Base-by-base conservation (phyloP, 257 asterid species). In the Solanum sejunctum region DNA sequence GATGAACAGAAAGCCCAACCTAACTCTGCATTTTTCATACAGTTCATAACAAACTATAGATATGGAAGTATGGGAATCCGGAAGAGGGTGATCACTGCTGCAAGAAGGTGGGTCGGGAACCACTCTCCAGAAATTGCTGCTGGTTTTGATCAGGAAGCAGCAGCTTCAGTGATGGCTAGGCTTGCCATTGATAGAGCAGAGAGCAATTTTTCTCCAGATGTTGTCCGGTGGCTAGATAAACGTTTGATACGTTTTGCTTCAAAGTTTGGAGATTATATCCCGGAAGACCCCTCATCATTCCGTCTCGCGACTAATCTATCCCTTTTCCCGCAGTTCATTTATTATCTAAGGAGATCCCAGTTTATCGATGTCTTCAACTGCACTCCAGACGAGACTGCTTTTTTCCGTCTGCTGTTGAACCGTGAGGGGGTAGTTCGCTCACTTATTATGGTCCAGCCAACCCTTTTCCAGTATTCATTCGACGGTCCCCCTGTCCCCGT, bases 111-210 rank as follows among this genome's bases (percentile, higher is more conserved):
- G 99, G 98, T 91, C 11, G 90, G 88, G 70, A 93, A 90, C 80
- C 89, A 89, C 84, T 93, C 97, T 7, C 98, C 96, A 2, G 98
- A 95, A 78, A 92, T 96, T 56, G 86, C 89, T 28, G 87, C 97
- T 43, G 99, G 98, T 26, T 96, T 96, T 83, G 99, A 96, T 85
- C 99, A 96, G 84, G 99, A 96, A 89, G 92, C 97, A 64, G 99
- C 99, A 9, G 99, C 99, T 77, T 84, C 99, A 15, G 95, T 95
- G 75, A 93, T 95, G 95, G 97, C 98, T 43, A 88, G 96, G 82
- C 93, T 96, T n/a, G 93, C 98, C 52, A 87, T 91, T 80, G 88
- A 95, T 85, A 91, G 86, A 85, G 86, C 91, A 0, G 91, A 91
- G 86, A 90, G 83, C 57, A 87, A 4, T 64, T 89, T 86, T 6